phyloP scores from a whole-genome alignment of 371 early-diverging fungal genomes.

The Rhizopus delemar region DNA sequence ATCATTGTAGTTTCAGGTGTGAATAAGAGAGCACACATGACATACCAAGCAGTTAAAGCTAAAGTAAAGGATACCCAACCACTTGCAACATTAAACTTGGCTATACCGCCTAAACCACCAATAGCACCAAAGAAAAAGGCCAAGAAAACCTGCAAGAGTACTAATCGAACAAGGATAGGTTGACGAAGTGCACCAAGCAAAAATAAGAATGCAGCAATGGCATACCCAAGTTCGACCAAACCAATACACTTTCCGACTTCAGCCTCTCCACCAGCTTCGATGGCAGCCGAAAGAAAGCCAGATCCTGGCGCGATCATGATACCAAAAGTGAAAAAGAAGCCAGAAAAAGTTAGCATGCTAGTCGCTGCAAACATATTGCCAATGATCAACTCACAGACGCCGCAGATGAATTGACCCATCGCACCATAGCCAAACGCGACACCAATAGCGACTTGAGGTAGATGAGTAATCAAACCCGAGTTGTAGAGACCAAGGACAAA shows the following conservation, averaged over 20 bases:
- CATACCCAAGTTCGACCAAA: constrained; percentile 27
- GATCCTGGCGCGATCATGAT: constrained; percentile 29
- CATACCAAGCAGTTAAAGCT: constrained; percentile 30
- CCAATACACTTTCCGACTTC: constrained; percentile 22
- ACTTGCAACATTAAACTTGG: constrained; percentile 20
- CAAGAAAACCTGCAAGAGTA: constrained; percentile 29
- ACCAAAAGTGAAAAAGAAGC: constrained; percentile 42
- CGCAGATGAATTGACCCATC: constrained; percentile 31
- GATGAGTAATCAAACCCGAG: constrained; percentile 22
- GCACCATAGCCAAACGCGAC: constrained; percentile 29
- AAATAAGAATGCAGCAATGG: constrained; percentile 28
- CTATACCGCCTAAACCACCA: constrained; percentile 24
- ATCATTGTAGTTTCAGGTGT: constrained; percentile 27
- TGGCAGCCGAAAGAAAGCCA: constrained; percentile 25
- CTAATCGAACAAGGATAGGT: constrained; percentile 24
- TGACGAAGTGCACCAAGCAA: constrained; percentile 37
- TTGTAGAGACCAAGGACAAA: constrained; percentile 35
- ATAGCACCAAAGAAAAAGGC: constrained; percentile 28
- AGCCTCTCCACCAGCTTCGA: constrained; percentile 19
- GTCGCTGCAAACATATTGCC: constrained; percentile 33
- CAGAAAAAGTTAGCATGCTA: constrained; percentile 28
- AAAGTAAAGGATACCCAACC: constrained; percentile 37
- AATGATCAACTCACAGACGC: constrained; percentile 25
- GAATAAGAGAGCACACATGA: constrained; percentile 22
- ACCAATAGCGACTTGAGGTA: constrained; percentile 36